A percentile compares a stretch with the other conserved stretches of the same genome.
Conservation (phyloP, 2,329 filamentous ascomycete genomes). For the Paecilomyces variotii region DNA sequence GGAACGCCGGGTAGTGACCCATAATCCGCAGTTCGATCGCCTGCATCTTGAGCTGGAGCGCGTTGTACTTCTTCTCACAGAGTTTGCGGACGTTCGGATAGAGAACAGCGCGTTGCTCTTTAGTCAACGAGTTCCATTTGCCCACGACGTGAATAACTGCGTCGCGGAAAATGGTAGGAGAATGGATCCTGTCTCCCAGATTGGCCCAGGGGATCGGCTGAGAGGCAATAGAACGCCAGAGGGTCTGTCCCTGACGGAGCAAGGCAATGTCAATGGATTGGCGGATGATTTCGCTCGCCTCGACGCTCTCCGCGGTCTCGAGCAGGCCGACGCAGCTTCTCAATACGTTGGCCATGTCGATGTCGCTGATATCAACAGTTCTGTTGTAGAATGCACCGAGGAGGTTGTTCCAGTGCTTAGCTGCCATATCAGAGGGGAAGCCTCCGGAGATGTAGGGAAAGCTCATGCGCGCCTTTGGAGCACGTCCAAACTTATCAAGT, state of each 20-base stretch:
- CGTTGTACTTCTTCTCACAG: slow-evolving; percentile 15
- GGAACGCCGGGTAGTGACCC: slow-evolving; percentile 31
- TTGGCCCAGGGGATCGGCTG: slow-evolving; percentile 40
- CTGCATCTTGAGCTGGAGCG: slow-evolving; percentile 17
- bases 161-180: slow-evolving; percentile 30
- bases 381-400: slow-evolving; percentile 41
- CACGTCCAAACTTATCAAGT: slow-evolving; percentile 24
- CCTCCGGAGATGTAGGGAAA: not conserved
- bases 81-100: slow-evolving; percentile 12
- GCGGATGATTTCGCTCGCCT: slow-evolving; percentile 34
- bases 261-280: slow-evolving; percentile 42
- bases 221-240: slow-evolving; percentile 38
- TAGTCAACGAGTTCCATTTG: slow-evolving; percentile 18
- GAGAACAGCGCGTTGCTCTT: slow-evolving; percentile 12
- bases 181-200: slow-evolving; percentile 39
- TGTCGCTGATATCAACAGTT: slow-evolving; percentile 32
- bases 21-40: slow-evolving; percentile 19
- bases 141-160: slow-evolving; percentile 24
- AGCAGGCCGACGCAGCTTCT: slow-evolving; percentile 33
- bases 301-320: slow-evolving; percentile 40
- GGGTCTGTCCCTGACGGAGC: slow-evolving; percentile 37
- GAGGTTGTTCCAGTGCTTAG: slow-evolving; percentile 35
- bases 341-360: slow-evolving; percentile 32
- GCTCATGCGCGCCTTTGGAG: slow-evolving; percentile 6
- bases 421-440: slow-evolving; percentile 2